phyloP scores from a whole-genome alignment of 2,329 filamentous ascomycete species.

The Microdochium bolleyi region DNA sequence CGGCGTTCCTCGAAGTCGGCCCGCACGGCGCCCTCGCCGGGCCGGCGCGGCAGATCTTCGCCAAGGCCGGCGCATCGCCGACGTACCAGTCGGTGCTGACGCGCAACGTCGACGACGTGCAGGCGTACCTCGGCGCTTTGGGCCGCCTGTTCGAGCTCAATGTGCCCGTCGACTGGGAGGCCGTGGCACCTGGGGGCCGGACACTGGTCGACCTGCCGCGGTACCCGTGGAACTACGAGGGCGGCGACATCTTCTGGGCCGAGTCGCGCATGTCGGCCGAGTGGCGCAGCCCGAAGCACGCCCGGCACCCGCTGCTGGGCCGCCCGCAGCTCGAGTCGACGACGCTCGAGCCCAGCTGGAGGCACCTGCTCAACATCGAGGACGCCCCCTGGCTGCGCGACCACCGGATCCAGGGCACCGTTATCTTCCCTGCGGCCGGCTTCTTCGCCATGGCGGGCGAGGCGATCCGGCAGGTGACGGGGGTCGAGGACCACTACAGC shows the following conservation, averaged over 20 bases:
- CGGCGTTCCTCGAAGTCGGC: slow-evolving; percentile 16
- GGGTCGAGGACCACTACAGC: too few species aligned
- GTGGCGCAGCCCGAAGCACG: neutral
- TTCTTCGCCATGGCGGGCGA: slow-evolving; percentile 7
- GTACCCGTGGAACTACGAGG: neutral
- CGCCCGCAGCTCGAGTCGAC: slow-evolving; percentile 31
- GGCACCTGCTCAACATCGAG: neutral
- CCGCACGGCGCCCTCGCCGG: slow-evolving; percentile 21
- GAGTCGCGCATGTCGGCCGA: neutral
- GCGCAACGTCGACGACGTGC: too few species aligned
- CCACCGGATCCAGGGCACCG: slow-evolving; percentile 10
- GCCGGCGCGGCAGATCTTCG: slow-evolving; percentile 8
- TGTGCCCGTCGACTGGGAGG: too few species aligned
- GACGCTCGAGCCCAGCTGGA: neutral
- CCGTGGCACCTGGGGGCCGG: too few species aligned
- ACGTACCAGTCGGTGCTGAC: too few species aligned
- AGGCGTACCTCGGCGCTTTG: too few species aligned
- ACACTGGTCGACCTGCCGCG: neutral
- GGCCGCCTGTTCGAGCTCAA: too few species aligned
- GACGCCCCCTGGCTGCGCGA: slow-evolving; percentile 14
- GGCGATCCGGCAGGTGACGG: too few species aligned
- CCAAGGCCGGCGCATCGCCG: too few species aligned
- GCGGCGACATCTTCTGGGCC: neutral
- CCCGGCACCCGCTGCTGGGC: neutral
- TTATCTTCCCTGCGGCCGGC: slow-evolving; percentile 11